Evolutionary conservation across 2,329 filamentous ascomycete species (phyloP).

Genomic region (Fusarium sp.): DNA sequence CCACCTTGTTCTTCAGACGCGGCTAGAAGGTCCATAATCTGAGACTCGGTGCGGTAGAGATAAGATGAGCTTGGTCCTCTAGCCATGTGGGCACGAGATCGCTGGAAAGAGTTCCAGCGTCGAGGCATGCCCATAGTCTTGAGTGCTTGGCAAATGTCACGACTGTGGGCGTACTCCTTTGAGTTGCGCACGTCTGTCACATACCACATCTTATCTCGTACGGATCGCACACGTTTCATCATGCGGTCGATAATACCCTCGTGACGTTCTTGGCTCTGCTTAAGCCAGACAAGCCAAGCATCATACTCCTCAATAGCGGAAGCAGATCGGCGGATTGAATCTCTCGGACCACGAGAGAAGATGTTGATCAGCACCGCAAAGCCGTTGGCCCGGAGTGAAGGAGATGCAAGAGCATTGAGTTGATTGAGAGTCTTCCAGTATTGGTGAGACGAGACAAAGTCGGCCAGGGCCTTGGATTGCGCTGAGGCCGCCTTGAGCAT

Average conservation of each 20-base stretch:
- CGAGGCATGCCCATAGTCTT: slow-evolving; percentile 86
- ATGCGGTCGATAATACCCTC: slow-evolving; percentile 79
- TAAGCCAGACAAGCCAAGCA: slow-evolving; percentile 84
- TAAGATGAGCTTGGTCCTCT: slow-evolving; percentile 67
- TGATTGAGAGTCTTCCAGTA: slow-evolving; percentile 87
- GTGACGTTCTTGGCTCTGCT: slow-evolving; percentile 82
- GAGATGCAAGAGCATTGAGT: slow-evolving; percentile 70
- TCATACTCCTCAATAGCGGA: slow-evolving; percentile 82
- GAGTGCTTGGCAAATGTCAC: slow-evolving; percentile 85
- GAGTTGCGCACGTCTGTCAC: slow-evolving; percentile 93
- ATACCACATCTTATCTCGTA: slow-evolving; percentile 99
- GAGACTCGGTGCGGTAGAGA: slow-evolving; percentile 82
- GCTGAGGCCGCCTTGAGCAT: slow-evolving; percentile 83
- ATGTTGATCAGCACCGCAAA: slow-evolving; percentile 79
- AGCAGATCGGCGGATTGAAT: slow-evolving; percentile 75
- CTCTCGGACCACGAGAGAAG: slow-evolving; percentile 76
- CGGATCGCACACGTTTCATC: slow-evolving; percentile 76
- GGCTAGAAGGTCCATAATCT: slow-evolving; percentile 88
- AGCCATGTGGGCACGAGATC: slow-evolving; percentile 59
- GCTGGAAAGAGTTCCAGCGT: slow-evolving; percentile 63
- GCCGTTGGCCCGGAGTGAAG: slow-evolving; percentile 72
- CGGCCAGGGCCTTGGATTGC: slow-evolving; percentile 80
- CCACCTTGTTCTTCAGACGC: slow-evolving; percentile 86
- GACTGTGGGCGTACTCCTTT: slow-evolving; percentile 85
- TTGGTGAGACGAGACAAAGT: slow-evolving; percentile 84